Evolutionary conservation across 805 yeast species (phyloP), one percentile per base, ranked within the genome.

Genomic region (Saturnispora saitoi): DNA sequence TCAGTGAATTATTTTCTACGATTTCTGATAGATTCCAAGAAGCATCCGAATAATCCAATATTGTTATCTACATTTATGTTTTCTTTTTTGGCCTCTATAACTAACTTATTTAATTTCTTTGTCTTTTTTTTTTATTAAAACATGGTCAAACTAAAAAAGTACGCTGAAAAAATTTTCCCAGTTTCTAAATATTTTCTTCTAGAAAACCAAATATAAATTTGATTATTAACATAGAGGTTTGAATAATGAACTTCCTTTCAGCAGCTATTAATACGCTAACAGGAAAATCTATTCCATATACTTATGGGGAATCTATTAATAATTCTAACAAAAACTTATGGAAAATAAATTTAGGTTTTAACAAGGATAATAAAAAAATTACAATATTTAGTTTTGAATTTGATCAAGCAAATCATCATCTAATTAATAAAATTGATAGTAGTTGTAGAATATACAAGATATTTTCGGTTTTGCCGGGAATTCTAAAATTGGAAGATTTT

Each of bases 21-120:
- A 87, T 93, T 62, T 77, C 85, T 57, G 98, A 93, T 67, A 81
- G 86, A 70, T 93, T 93, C 71, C 91, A 95, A 54, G 97, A 91
- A 69, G 95, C 96, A 31, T 78, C 95, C 50, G 98, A 91, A 72
- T 91, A 78, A 65, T 14, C n/a, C 6, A 22, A 24, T 24, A 20
- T 20, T 37, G 11, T 10, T 15, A 30, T 36, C 17, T 17, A 26
- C 46, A 14, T 7, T 24, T 24, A 17, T 34, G 29, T 20, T 29
- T 11, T 6, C n/a, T 10, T 17, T 17, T 37, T 20, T 20, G 41
- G 11, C 17, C 29, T 12, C 22, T 10, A 22, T 37, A 22, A 14
- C 22, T n/a, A n/a, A n/a, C 28, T 32, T 24, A 43, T 32, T 43
- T 43, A 26, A 17, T 36, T 34, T 26, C 26, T 34, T 20, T 43